These are phyloP conservation scores for Paecilomyces formosus DNA, from an alignment of 2,329 filamentous ascomycete species.

Conservation along the genomic window DNA sequence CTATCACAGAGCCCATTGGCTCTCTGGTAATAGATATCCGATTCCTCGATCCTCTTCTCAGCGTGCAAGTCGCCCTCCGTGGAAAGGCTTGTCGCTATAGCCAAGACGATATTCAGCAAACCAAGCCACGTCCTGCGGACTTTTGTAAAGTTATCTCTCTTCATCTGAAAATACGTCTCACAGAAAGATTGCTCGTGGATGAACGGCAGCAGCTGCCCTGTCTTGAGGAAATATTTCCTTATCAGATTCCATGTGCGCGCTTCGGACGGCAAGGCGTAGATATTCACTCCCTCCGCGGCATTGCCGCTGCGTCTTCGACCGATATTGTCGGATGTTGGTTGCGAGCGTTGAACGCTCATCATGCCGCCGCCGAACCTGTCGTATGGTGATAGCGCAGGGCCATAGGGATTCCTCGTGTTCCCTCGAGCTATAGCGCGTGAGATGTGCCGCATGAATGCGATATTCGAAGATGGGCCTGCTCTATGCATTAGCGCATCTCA, in stretches of 20 bases:
- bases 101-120: constrained; percentile 44
- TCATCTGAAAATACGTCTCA: constrained; percentile 25
- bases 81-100: constrained; percentile 37
- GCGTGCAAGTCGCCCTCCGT: constrained; percentile 20
- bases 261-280: constrained; percentile 25
- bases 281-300: constrained; percentile 12
- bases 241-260: constrained; percentile 22
- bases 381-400: constrained; percentile 1
- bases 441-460: constrained; percentile 33
- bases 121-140: constrained; percentile 45
- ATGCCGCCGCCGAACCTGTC: neutral
- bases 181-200: constrained; percentile 30
- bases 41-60: constrained; percentile 30
- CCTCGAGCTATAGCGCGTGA: constrained; percentile 19
- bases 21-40: constrained; percentile 40
- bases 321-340: neutral
- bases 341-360: neutral
- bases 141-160: constrained; percentile 21
- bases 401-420: constrained; percentile 2
- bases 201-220: constrained; percentile 33
- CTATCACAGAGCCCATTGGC: constrained; percentile 38
- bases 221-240: constrained; percentile 29
- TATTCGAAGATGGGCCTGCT: constrained; percentile 35
- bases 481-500: neutral
- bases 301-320: neutral